These are phyloP conservation scores for Rhinocladiella mackenziei DNA, from an alignment of 2,329 filamentous ascomycete genomes.

Conservation along the genomic window DNA sequence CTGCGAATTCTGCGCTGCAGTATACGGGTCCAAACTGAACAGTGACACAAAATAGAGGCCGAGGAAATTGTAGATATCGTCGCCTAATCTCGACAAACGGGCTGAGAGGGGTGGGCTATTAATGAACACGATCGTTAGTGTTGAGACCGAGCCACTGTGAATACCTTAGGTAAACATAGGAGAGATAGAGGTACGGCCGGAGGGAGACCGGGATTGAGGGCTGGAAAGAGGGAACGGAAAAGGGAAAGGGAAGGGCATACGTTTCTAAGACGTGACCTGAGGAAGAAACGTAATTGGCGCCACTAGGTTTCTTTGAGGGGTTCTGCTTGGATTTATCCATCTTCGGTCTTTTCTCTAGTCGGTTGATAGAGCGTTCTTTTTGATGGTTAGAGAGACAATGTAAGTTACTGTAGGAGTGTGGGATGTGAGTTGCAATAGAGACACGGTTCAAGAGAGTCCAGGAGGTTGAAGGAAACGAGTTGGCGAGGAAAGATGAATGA, in stretches of 20 bases:
- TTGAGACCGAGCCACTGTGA: too few relatives aligned
- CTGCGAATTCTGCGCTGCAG: conserved; percentile 42
- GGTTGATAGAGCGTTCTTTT: too few relatives aligned
- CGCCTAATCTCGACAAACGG: conserved; percentile 40
- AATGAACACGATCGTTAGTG: too few relatives aligned
- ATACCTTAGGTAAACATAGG: neutral
- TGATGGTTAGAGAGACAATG: too few relatives aligned
- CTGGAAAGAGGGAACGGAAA: too few relatives aligned
- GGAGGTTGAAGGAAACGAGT: too few relatives aligned
- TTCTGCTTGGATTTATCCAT: conserved; percentile 8
- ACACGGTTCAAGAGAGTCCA: too few relatives aligned
- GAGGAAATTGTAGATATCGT: conserved; percentile 45
- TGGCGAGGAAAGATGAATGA: too few relatives aligned
- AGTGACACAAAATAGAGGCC: conserved; percentile 49
- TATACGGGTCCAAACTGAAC: conserved; percentile 47
- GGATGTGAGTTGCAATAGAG: too few relatives aligned
- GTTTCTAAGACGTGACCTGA: conserved; percentile 26
- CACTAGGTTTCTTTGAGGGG: conserved; percentile 4
- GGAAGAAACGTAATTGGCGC: conserved; percentile 23
- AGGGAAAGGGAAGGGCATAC: conserved; percentile 9
- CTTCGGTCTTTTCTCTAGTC: too few relatives aligned
- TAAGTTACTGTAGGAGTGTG: too few relatives aligned
- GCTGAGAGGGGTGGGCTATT: conserved; percentile 45
- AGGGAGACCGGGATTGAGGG: too few relatives aligned
- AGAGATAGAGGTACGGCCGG: neutral